A percentile compares a stretch with the other conserved stretches of the same genome.
These are phyloP conservation scores for Barnettozyma sp. DNA, from an alignment of 805 yeast species.

Conservation along the genomic window DNA sequence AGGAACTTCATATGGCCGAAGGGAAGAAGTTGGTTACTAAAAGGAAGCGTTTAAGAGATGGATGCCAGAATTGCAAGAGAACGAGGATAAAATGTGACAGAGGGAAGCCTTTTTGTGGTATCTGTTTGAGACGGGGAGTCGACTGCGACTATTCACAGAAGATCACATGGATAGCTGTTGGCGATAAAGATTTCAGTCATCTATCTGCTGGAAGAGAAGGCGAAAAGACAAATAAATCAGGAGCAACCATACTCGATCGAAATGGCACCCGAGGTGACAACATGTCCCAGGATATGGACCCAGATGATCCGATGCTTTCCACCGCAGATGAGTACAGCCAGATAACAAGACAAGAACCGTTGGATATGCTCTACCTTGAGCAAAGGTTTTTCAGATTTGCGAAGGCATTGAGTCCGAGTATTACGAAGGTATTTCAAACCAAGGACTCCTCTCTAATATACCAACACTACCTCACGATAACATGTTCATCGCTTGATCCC, in stretches of 20 bases:
- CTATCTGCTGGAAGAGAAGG: neutral
- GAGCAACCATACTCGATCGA: too few species aligned
- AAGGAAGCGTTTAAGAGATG: constrained; percentile 4
- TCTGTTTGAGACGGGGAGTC: neutral
- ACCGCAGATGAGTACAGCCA: constrained; percentile 8
- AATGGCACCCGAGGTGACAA: too few species aligned
- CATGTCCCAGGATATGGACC: too few species aligned
- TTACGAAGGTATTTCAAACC: constrained; percentile 4
- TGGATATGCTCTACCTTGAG: constrained; percentile 1
- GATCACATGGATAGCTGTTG: constrained; percentile 7
- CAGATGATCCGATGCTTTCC: constrained; percentile 5
- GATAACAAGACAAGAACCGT: constrained; percentile 1
- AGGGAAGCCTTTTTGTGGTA: constrained; percentile 2
- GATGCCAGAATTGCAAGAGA: constrained; percentile 5
- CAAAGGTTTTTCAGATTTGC: constrained; percentile 1
- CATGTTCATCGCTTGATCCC: constrained; percentile 13
- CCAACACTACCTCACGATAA: constrained; percentile 9
- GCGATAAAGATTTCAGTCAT: constrained; percentile 2
- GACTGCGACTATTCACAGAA: constrained; percentile 8
- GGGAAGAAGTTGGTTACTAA: neutral
- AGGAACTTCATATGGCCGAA: neutral
- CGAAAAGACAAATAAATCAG: too few species aligned
- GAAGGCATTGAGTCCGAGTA: neutral
- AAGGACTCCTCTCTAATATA: constrained; percentile 5
- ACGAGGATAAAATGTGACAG: constrained; percentile 5